These are phyloP conservation scores for Lactifluus pinguis DNA, from an alignment of 768 basidiomycete genomes.

Conservation along the genomic window DNA sequence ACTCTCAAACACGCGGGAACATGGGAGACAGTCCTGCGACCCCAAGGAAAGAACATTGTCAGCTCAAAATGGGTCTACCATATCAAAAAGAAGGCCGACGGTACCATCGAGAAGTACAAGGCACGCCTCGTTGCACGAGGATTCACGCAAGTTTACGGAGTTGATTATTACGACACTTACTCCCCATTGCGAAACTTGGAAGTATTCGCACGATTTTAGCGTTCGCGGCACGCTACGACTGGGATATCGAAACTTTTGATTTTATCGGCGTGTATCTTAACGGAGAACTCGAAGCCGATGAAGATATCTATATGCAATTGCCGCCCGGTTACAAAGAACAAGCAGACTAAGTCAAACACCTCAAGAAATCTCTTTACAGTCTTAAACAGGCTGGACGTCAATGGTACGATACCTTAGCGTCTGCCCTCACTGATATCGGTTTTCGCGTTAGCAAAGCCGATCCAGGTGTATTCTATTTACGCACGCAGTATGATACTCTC, in stretches of 20 bases:
- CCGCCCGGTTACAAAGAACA: too few species aligned
- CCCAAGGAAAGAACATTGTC: too few species aligned
- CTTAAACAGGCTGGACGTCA: not conserved
- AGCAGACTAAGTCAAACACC: too few species aligned
- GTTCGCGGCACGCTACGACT: constrained; percentile 22
- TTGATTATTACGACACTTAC: constrained; percentile 20
- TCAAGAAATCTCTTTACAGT: not conserved
- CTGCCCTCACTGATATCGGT: not conserved
- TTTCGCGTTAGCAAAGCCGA: not conserved
- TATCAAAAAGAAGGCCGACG: constrained; percentile 21
- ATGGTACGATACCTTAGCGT: not conserved
- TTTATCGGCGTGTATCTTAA: not conserved
- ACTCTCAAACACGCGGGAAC: too few species aligned
- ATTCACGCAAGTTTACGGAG: constrained; percentile 30
- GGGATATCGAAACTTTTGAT: not conserved
- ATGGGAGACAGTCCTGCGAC: too few species aligned
- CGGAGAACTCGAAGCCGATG: not conserved
- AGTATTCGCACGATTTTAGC: not conserved
- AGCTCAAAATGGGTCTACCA: constrained; percentile 24
- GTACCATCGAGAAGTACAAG: constrained; percentile 23
- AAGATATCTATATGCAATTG: too few species aligned
- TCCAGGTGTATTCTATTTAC: not conserved
- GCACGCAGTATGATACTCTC: not conserved
- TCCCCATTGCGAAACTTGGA: too few species aligned
- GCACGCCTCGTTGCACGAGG: constrained; percentile 36